Base-by-base conservation (phyloP, 768 basidiomycete genomes). In the button mushroom (Agaricus bisporus) region DNA sequence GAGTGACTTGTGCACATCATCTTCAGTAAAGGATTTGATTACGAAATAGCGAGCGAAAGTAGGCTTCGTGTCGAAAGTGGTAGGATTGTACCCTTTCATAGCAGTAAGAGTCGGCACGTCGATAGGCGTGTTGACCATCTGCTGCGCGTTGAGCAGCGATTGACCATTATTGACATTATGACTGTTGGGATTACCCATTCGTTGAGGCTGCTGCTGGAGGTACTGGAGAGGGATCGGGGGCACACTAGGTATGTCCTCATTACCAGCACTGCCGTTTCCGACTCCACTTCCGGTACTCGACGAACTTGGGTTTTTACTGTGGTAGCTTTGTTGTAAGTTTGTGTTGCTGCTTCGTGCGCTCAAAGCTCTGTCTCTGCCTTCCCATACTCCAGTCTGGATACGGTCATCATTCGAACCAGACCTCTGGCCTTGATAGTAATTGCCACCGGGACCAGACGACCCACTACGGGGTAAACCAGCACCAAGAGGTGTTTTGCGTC, bases 11-110 rank as follows among this genome's bases (percentile, higher is more conserved):
- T 98, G 95, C 1, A 99, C 95, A 64, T 99, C 95, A 63, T 98
- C 97, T 68, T 98, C 95, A 1, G 97, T 98, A 70, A 95, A 99
- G 0, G 92, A 95, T 68, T 99, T 99, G 77, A 99, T 98, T 29
- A 98, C 95, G 64, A 98, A 98, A 72, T 79, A 98, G 14, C 95
- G 80, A 3, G 95, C 93, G 68, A 85, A 90, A 45, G 77, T 64
- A 9, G 94, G 94, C 48, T 85, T 76, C 47, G 79, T 81, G 61
- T 97, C 92, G 62, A 97, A 95, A 49, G 78, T 81, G 14, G 79
- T 69, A 10, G 94, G 94, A 59, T 97, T 97, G 66, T 97, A 97
- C 15, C 93, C 93, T 69, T 95, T 95, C 39, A 79, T 77, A 3
- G 88, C 82, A 60, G 93, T 85, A 54, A 97, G 73, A n/a, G 85